A percentile compares a stretch with the other conserved stretches of the same genome.
Evolutionary conservation across 805 yeast species (phyloP).

Genomic region (Ogataea nitratoaversa): DNA sequence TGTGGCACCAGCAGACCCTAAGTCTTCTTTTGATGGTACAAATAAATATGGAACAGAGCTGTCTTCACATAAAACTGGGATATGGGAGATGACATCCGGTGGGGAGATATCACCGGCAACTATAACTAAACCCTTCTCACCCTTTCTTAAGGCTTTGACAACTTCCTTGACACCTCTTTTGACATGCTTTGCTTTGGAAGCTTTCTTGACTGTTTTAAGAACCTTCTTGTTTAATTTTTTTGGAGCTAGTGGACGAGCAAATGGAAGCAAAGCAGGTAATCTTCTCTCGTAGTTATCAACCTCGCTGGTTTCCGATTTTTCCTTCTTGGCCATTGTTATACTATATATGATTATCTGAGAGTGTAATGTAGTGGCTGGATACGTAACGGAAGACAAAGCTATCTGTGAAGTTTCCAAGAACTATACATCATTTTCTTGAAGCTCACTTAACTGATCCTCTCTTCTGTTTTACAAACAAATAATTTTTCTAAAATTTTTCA

Average conservation of each 20-base stretch:
- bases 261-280: slow-evolving; percentile 84
- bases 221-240: slow-evolving; percentile 94
- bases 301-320: slow-evolving; percentile 34
- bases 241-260: slow-evolving; percentile 93
- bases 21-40: slow-evolving; percentile 95
- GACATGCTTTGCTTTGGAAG: slow-evolving; percentile 96
- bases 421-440: too few species aligned
- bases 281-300: slow-evolving; percentile 88
- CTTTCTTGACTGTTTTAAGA: slow-evolving; percentile 92
- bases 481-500: slow-evolving; percentile 1
- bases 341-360: not conserved
- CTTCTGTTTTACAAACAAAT: not conserved
- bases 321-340: slow-evolving; percentile 42
- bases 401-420: too few species aligned
- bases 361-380: not conserved
- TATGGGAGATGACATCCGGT: slow-evolving; percentile 92
- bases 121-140: slow-evolving; percentile 93
- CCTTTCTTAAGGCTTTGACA: slow-evolving; percentile 95
- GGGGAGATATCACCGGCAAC: slow-evolving; percentile 99
- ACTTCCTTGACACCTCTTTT: slow-evolving; percentile 99
- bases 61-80: slow-evolving; percentile 97
- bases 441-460: too few species aligned
- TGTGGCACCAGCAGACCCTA: slow-evolving; percentile 98
- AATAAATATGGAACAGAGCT: slow-evolving; percentile 85
- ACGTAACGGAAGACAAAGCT: too few species aligned